A percentile compares a stretch with the other conserved stretches of the same genome.
These are phyloP conservation scores for Rutstroemia sp. DNA, from an alignment of 2,329 filamentous ascomycete genomes.

Conservation along the genomic window DNA sequence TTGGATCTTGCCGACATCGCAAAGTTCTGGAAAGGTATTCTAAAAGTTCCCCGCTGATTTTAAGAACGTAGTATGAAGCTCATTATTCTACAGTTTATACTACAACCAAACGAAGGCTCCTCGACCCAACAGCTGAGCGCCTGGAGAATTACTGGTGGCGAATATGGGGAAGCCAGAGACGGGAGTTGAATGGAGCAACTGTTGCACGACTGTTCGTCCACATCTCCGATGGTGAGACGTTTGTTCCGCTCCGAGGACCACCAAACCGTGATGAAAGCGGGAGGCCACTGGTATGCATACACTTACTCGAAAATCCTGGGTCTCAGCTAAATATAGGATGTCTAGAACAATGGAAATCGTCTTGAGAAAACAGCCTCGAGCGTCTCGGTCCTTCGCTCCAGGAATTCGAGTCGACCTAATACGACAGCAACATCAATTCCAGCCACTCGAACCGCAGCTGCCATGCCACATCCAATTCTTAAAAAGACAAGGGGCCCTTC, in stretches of 20 bases:
- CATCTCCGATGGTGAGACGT: constrained; percentile 50
- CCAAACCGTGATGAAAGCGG: constrained; percentile 44
- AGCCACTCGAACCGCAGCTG: constrained; percentile 32
- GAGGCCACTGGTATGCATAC: constrained; percentile 36
- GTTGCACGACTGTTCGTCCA: constrained; percentile 50
- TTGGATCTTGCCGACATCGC: constrained; percentile 43
- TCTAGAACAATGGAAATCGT: constrained; percentile 17
- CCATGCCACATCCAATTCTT: constrained; percentile 45
- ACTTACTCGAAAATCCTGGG: constrained; percentile 4
- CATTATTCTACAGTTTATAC: constrained; percentile 44
- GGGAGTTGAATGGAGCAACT: constrained; percentile 43
- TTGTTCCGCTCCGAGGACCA: constrained; percentile 48
- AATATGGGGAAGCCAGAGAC: constrained; percentile 47
- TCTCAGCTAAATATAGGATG: constrained; percentile 21
- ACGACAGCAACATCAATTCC: constrained; percentile 13
- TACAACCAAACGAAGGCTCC: constrained; percentile 49
- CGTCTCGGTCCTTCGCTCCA: constrained; percentile 15
- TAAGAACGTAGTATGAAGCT: constrained; percentile 10
- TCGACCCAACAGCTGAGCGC: constrained; percentile 55
- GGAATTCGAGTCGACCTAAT: constrained; percentile 14
- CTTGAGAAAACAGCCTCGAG: constrained; percentile 18
- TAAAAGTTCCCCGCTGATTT: not conserved
- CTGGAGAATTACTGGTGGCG: constrained; percentile 62
- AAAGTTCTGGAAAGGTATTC: constrained; percentile 49
- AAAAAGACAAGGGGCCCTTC: constrained; percentile 52